These are phyloP conservation scores for Talinum fruticosum DNA, from an alignment of 148 eudicot species.

Conservation along the genomic window DNA sequence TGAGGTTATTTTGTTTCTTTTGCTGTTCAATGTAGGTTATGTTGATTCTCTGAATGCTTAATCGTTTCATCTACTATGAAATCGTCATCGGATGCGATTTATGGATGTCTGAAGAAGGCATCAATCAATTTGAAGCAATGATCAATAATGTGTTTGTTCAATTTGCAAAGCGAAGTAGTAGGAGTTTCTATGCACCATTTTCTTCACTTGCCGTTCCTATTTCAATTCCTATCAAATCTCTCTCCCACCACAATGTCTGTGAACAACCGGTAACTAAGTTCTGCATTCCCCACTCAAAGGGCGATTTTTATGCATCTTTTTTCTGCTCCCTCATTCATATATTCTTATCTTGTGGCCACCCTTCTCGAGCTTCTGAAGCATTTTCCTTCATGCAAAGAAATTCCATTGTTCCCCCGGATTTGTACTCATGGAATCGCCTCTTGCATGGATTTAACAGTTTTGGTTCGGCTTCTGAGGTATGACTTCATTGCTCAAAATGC, in stretches of 20 bases:
- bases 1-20: neutral
- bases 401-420: conserved; percentile 25
- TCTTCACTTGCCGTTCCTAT: conserved; percentile 28
- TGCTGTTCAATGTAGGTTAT: neutral
- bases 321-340: conserved; percentile 34
- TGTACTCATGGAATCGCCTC: conserved; percentile 27
- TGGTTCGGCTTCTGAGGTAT: conserved; percentile 27
- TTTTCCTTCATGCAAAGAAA: conserved; percentile 29
- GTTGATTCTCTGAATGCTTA: conserved; percentile 11
- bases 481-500: neutral
- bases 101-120: conserved; percentile 6
- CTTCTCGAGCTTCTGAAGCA: conserved; percentile 27
- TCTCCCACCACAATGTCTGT: conserved; percentile 3
- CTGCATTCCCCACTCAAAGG: conserved; percentile 16
- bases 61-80: conserved; percentile 2
- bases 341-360: conserved; percentile 28
- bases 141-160: conserved; percentile 20
- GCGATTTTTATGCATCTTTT: conserved; percentile 23
- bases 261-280: conserved; percentile 4
- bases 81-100: neutral
- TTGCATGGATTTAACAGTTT: conserved; percentile 19
- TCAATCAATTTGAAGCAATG: conserved; percentile 10
- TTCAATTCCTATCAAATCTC: conserved; percentile 28
- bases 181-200: conserved; percentile 21
- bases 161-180: conserved; percentile 23